phyloP scores from a whole-genome alignment of 2,329 filamentous ascomycete species.

The Beauveria varroae region DNA sequence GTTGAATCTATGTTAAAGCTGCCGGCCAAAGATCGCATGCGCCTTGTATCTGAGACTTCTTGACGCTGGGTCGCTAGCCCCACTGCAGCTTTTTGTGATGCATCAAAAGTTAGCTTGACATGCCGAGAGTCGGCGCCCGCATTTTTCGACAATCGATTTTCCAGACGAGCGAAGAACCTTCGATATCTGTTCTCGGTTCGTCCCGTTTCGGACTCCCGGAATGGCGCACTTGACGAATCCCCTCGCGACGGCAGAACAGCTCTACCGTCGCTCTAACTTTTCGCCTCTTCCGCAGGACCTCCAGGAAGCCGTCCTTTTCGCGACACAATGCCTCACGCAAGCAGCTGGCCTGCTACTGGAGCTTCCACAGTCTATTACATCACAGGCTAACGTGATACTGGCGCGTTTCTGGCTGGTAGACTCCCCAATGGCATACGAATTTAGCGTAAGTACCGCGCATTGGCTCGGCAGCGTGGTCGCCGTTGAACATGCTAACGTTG shows the following conservation, averaged over 20 bases:
- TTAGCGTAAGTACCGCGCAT: slow-evolving; percentile 33
- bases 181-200: background rate
- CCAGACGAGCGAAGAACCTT: background rate
- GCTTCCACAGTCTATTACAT: slow-evolving; percentile 77
- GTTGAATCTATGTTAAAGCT: no score
- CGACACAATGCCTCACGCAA: slow-evolving; percentile 67
- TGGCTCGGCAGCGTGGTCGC: background rate
- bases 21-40: no score
- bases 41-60: no score
- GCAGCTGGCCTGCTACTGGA: slow-evolving; percentile 73
- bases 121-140: background rate
- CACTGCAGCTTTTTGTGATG: slow-evolving; percentile 3
- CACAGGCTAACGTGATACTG: slow-evolving; percentile 75
- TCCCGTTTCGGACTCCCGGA: background rate
- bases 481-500: background rate
- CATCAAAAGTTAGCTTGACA: background rate
- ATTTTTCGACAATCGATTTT: background rate
- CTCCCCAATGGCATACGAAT: slow-evolving; percentile 50
- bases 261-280: slow-evolving; percentile 49
- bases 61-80: background rate
- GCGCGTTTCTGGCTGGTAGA: slow-evolving; percentile 69
- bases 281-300: slow-evolving; percentile 58
- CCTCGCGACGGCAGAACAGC: slow-evolving; percentile 63
- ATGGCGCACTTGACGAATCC: slow-evolving; percentile 64
- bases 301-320: slow-evolving; percentile 64